A percentile compares a stretch with the other conserved stretches of the same genome.
phyloP scores from a whole-genome alignment of 768 basidiomycete species.

The Auricularia cornea region DNA sequence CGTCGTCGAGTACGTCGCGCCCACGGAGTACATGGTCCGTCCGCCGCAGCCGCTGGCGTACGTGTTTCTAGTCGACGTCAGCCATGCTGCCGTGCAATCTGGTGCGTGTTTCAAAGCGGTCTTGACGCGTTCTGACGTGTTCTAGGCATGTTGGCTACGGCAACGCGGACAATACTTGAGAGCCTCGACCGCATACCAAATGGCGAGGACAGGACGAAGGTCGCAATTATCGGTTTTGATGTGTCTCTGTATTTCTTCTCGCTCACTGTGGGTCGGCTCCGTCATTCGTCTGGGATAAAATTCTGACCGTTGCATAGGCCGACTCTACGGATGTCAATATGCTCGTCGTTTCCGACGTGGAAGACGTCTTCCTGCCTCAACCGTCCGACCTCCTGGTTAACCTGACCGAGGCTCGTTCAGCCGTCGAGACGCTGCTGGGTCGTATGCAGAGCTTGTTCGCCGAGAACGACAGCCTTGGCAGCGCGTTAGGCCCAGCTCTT shows the following conservation, averaged over 20 bases:
- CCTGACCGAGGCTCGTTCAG: constrained; percentile 71
- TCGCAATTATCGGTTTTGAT: constrained; percentile 89
- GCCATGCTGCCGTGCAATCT: constrained; percentile 83
- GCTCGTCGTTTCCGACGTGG: constrained; percentile 95
- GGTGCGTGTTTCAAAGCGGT: constrained; percentile 34
- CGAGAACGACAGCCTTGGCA: constrained; percentile 85
- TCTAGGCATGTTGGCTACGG: constrained; percentile 94
- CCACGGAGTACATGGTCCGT: constrained; percentile 99
- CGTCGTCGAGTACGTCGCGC: constrained; percentile 95
- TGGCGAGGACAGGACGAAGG: constrained; percentile 85
- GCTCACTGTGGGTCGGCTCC: constrained; percentile 44
- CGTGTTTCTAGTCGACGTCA: constrained; percentile 95
- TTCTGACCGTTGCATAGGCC: constrained; percentile 31
- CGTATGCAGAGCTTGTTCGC: constrained; percentile 94
- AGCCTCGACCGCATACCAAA: constrained; percentile 93
- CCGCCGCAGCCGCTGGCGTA: constrained; percentile 97
- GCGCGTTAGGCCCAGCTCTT: constrained; percentile 87
- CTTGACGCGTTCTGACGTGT: neutral
- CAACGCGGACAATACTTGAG: constrained; percentile 92
- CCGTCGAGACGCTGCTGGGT: constrained; percentile 73
- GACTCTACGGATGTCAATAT: constrained; percentile 75
- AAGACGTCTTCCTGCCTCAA: constrained; percentile 96
- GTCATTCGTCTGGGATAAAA: constrained; percentile 29
- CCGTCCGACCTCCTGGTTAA: constrained; percentile 94
- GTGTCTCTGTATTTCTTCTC: constrained; percentile 95